Evolutionary conservation across 192 early-diverging fungal genomes (phyloP).

Genomic region (Coemansia sp.): DNA sequence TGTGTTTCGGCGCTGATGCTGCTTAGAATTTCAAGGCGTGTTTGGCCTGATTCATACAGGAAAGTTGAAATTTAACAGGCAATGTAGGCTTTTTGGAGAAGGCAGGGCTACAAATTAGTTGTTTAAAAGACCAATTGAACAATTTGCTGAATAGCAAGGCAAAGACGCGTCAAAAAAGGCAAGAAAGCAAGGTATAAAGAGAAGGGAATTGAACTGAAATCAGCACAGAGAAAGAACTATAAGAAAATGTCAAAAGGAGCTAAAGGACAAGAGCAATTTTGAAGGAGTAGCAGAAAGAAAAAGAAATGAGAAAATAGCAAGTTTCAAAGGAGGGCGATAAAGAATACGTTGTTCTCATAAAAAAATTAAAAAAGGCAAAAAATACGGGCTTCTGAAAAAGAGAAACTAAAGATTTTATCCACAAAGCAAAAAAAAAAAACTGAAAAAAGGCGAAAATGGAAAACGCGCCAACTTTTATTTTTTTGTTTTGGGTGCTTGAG

Average conservation of each 20-base stretch:
- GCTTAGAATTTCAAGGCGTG: neutral
- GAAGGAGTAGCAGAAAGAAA: conserved; percentile 1
- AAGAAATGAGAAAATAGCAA: neutral
- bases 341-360: neutral
- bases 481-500: neutral
- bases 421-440: conserved; percentile 1
- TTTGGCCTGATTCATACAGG: neutral
- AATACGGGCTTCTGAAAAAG: neutral
- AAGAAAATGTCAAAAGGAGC: too few species aligned
- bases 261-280: too few species aligned
- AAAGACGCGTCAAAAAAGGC: conserved; percentile 4
- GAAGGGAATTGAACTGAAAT: too few species aligned
- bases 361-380: neutral
- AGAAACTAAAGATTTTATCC: conserved; percentile 6
- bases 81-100: neutral
- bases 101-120: neutral
- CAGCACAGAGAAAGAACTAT: too few species aligned
- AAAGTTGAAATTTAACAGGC: neutral
- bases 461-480: neutral
- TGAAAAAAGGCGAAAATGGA: neutral
- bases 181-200: neutral
- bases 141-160: neutral
- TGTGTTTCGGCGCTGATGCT: too few species aligned
- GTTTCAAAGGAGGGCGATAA: neutral
- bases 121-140: neutral